Percentiles rank a stretch among this genome's conserved stretches.
phyloP scores from a whole-genome alignment of 495 filamentous ascomycete species.

The Hypoxylon fragiforme region DNA sequence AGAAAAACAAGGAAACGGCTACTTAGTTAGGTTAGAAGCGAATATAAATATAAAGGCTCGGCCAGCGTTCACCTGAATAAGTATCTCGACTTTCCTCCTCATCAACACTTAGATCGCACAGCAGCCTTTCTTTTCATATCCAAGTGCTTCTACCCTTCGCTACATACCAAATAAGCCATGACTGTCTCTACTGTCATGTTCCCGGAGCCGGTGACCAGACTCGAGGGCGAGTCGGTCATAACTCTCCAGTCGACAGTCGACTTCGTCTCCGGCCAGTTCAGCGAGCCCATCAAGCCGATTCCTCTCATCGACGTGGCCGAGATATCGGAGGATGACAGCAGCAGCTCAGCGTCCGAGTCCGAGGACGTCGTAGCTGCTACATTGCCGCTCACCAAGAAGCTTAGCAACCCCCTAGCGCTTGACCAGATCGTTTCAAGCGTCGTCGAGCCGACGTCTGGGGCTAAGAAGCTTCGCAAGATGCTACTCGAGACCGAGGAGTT shows the following conservation, averaged over 20 bases:
- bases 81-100: no score
- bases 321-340: slow-evolving; percentile 11
- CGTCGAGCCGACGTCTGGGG: slow-evolving; percentile 41
- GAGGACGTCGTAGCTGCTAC: slow-evolving; percentile 12
- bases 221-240: slow-evolving; percentile 23
- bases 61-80: no score
- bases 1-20: no score
- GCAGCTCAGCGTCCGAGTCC: neutral
- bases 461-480: slow-evolving; percentile 53
- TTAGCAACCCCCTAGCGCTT: slow-evolving; percentile 16
- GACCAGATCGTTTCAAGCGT: slow-evolving; percentile 23
- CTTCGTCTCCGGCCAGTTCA: slow-evolving; percentile 15
- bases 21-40: no score
- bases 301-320: slow-evolving; percentile 16
- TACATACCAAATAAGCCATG: slow-evolving; percentile 28
- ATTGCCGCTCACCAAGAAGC: neutral
- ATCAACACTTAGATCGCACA: no score
- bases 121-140: no score
- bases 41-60: no score
- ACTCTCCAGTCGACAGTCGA: slow-evolving; percentile 17
- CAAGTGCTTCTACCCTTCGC: no score
- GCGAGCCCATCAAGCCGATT: slow-evolving; percentile 20
- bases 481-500: slow-evolving; percentile 40
- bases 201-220: slow-evolving; percentile 16
- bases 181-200: slow-evolving; percentile 22